Conservation (phyloP, 345 rosid species). For the Rhodomyrtus tomentosa region DNA sequence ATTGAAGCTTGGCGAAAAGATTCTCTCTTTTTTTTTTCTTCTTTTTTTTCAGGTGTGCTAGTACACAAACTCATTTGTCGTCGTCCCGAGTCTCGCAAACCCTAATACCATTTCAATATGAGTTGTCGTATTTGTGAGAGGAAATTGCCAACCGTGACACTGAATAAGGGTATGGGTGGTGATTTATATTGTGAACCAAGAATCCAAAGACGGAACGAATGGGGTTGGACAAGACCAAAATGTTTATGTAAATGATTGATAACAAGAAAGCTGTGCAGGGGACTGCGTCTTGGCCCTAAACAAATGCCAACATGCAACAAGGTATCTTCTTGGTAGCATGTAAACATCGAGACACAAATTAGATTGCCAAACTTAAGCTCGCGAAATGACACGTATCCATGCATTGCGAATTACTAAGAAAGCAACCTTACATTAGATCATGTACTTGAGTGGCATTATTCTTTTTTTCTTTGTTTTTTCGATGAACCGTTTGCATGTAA, state of each 20-base stretch:
- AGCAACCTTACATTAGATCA: not conserved
- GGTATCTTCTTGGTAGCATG: constrained; percentile 12
- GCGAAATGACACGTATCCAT: constrained; percentile 1
- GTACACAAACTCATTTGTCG: not conserved
- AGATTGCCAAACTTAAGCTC: not conserved
- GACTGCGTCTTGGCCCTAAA: not conserved
- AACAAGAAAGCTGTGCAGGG: not conserved
- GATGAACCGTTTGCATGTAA: no score
- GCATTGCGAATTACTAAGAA: not conserved
- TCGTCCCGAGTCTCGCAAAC: not conserved
- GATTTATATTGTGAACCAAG: not conserved
- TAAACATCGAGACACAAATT: constrained; percentile 1
- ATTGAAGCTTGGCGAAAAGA: not conserved
- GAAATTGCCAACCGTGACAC: not conserved
- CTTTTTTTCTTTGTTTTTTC: no score
- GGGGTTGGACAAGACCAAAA: not conserved
- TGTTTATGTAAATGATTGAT: not conserved
- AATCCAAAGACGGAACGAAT: not conserved
- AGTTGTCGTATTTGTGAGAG: not conserved
- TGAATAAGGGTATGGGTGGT: not conserved
- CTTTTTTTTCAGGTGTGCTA: not conserved
- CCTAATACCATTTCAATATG: not conserved
- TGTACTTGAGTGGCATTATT: not conserved
- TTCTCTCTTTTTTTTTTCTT: not conserved
- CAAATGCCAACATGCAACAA: not conserved